phyloP scores from a whole-genome alignment of 192 early-diverging fungal genomes.

The Backusella macrospora region DNA sequence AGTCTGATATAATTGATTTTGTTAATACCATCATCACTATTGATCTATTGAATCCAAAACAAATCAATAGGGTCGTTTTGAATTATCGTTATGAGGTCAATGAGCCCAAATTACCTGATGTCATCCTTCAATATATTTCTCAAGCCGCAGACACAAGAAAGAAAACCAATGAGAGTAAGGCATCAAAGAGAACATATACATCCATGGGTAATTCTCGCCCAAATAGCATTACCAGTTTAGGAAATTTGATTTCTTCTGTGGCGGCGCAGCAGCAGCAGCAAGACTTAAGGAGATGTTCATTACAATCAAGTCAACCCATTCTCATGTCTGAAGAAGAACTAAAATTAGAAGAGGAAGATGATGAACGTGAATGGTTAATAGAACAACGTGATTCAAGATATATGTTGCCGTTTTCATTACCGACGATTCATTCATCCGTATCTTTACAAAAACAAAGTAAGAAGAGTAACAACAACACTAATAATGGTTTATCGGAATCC shows the following conservation, averaged over 20 bases:
- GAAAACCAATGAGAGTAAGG: constrained; percentile 18
- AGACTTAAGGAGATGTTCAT: background rate
- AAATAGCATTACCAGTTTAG: constrained; percentile 21
- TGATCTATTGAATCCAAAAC: constrained; percentile 68
- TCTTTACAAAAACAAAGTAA: background rate
- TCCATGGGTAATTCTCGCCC: constrained; percentile 17
- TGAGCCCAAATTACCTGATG: constrained; percentile 69
- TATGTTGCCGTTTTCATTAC: constrained; percentile 63
- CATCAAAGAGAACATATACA: background rate
- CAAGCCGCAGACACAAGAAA: constrained; percentile 66
- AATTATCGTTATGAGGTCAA: constrained; percentile 90
- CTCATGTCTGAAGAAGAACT: background rate
- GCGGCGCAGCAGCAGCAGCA: background rate
- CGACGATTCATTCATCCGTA: constrained; percentile 43
- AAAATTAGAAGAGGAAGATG: constrained; percentile 41
- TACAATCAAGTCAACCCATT: too few species aligned
- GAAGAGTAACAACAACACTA: background rate
- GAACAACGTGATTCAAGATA: constrained; percentile 58
- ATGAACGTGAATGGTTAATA: constrained; percentile 48
- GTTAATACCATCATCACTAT: constrained; percentile 72
- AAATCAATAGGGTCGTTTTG: constrained; percentile 72
- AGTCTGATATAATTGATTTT: constrained; percentile 74
- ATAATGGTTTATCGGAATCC: background rate
- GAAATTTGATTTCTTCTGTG: background rate
- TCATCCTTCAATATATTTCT: constrained; percentile 75